Base-by-base conservation (phyloP, 176 grass and related monocot genomes). In the Puccinellia tenuiflora region DNA sequence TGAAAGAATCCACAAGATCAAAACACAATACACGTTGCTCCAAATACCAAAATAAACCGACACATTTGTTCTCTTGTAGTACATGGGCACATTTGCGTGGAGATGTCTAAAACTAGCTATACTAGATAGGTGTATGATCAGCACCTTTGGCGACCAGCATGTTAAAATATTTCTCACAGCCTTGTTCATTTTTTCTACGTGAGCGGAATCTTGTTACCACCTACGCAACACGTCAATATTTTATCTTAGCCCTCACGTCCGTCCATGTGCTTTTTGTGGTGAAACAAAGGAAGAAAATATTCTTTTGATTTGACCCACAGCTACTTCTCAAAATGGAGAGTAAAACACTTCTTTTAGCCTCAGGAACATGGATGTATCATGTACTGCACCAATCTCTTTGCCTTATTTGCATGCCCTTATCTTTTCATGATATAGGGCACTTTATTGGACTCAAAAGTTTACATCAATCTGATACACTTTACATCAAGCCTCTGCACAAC, bases 251-350 rank as follows among this genome's bases (percentile, higher is more conserved):
- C n/a, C 68, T 35, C 45, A n/a, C 71, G 6, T 25, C 20, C 81
- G 33, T 63, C 78, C 90, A 88, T 86, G 83, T 91, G 90, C 75
- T 75, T 38, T 82, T 86, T 88, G 66, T 46, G 74, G 15, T 56
- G 73, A 35, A 83, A 51, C 73, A 89, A 59, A 60, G 37, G 65
- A 17, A 29, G 59, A 76, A 59, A 34, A 69, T 74, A 81, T 91
- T 66, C 74, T 86, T 53, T 74, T 16, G 67, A 61, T 80, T 88
- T 91, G 79, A 76, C 83, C 83, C 82, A 73, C 61, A 39, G 16
- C 45, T 5, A 1, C 79, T 5, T 71, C 35, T 31, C 55, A 72
- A 79, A 79, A 84, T 42, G 86, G 33, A 9, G 45, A 81, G 29
- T 2, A 35, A 10, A 18, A 66, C 62, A 60, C 21, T 71, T 9